Conservation (phyloP, 1,284 basidiomycete genomes). For the Malassezia caprae region DNA sequence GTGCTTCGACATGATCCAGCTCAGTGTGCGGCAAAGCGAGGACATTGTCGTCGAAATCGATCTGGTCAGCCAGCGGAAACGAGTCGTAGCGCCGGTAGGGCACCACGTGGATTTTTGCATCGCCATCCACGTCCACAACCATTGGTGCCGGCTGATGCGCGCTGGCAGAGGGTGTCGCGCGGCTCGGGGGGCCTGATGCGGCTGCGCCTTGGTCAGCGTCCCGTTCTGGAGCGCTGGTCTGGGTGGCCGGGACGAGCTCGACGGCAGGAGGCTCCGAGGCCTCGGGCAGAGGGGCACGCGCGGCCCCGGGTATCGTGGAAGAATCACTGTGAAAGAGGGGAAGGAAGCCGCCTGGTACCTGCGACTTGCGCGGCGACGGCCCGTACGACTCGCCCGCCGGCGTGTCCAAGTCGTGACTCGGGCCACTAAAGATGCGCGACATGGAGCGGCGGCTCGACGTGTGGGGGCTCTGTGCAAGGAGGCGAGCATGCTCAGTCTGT, state of each 20-base stretch:
- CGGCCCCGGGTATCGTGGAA: background rate
- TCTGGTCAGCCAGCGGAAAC: background rate
- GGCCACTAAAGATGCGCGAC: conserved; percentile 5
- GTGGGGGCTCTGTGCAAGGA: conserved; percentile 9
- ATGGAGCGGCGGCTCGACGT: background rate
- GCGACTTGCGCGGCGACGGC: conserved; percentile 8
- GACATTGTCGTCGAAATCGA: background rate
- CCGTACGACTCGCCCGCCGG: conserved; percentile 3
- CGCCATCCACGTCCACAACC: conserved; percentile 5
- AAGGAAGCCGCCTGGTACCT: background rate
- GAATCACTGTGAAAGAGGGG: conserved; percentile 4
- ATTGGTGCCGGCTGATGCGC: background rate
- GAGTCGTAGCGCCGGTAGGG: conserved; percentile 16
- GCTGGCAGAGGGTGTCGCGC: background rate
- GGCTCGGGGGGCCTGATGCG: background rate
- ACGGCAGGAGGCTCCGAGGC: background rate
- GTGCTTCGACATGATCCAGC: background rate
- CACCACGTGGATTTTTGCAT: background rate
- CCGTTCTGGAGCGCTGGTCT: background rate
- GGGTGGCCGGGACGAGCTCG: background rate
- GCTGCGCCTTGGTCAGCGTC: background rate
- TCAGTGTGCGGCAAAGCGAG: background rate
- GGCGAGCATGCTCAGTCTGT: background rate
- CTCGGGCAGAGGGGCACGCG: background rate
- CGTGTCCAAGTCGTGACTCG: background rate